Percentiles rank a stretch among this genome's conserved stretches.
These are phyloP conservation scores for Singerocomus rubriflavus DNA, from an alignment of 1,284 basidiomycete genomes.

Conservation along the genomic window DNA sequence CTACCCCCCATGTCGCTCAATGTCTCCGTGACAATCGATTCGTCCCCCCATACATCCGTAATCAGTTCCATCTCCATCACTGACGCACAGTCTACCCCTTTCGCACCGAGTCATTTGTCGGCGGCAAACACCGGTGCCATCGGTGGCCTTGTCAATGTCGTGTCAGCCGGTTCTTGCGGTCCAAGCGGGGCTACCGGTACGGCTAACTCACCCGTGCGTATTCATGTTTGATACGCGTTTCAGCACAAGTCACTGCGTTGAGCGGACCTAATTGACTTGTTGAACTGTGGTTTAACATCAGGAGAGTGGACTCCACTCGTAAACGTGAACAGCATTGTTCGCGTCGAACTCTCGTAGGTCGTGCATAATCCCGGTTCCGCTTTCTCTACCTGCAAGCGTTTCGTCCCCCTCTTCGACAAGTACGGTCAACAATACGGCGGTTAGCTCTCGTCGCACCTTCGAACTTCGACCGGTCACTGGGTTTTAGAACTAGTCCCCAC, in stretches of 20 bases:
- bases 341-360: constrained; percentile 50
- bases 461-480: not conserved
- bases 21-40: not conserved
- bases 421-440: constrained; percentile 52
- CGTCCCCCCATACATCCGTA: not conserved
- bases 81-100: constrained; percentile 1
- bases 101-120: not conserved
- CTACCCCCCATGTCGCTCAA: not conserved
- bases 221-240: not conserved
- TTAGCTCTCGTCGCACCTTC: constrained; percentile 25
- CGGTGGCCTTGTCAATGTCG: constrained; percentile 14
- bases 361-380: constrained; percentile 48
- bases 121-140: not conserved
- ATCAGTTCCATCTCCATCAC: not conserved
- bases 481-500: constrained; percentile 29
- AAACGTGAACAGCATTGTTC: constrained; percentile 50
- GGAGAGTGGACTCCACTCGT: constrained; percentile 64
- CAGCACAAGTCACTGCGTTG: constrained; percentile 48
- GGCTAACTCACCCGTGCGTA: constrained; percentile 16
- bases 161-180: constrained; percentile 20
- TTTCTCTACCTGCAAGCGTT: constrained; percentile 62
- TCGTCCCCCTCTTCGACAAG: constrained; percentile 58
- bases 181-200: constrained; percentile 44
- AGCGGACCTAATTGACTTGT: constrained; percentile 75
- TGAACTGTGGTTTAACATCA: constrained; percentile 72